These are phyloP conservation scores for Fragaria vesca DNA, from an alignment of 306 rosid genomes.

Conservation along the genomic window DNA sequence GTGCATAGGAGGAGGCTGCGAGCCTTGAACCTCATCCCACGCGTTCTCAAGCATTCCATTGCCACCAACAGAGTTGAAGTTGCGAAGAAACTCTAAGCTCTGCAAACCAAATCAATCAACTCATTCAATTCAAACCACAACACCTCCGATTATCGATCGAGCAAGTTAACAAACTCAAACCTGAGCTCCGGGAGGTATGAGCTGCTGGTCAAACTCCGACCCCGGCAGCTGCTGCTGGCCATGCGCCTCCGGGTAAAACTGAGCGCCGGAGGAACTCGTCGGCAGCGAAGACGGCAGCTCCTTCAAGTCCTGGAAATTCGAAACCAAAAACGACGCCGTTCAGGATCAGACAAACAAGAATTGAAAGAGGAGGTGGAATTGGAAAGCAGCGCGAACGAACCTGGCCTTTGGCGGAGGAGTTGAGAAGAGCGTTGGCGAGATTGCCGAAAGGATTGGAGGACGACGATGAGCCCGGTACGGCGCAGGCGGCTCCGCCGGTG, in stretches of 20 bases:
- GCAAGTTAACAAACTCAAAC: slow-evolving; percentile 22
- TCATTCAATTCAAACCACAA: neutral
- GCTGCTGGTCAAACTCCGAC: slow-evolving; percentile 67
- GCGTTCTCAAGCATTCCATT: slow-evolving; percentile 65
- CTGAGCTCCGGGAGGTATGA: slow-evolving; percentile 55
- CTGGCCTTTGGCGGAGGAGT: slow-evolving; percentile 83
- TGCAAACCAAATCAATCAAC: slow-evolving; percentile 15
- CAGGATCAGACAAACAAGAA: neutral
- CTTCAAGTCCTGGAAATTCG: slow-evolving; percentile 57
- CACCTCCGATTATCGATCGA: too few species aligned
- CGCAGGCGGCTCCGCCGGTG: slow-evolving; percentile 76
- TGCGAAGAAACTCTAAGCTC: slow-evolving; percentile 72
- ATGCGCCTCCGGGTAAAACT: slow-evolving; percentile 32
- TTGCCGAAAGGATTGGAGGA: slow-evolving; percentile 79
- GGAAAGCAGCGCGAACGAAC: slow-evolving; percentile 15
- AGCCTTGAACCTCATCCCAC: slow-evolving; percentile 72
- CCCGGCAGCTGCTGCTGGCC: slow-evolving; percentile 49
- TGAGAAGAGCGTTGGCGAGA: slow-evolving; percentile 77
- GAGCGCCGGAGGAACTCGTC: slow-evolving; percentile 41
- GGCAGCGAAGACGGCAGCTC: slow-evolving; percentile 75
- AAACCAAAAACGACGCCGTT: slow-evolving; percentile 14
- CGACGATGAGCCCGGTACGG: slow-evolving; percentile 76
- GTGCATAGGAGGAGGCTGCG: slow-evolving; percentile 32
- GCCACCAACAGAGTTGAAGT: slow-evolving; percentile 59
- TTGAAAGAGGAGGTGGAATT: neutral